Evolutionary conservation across 306 rosid genomes (phyloP).

Genomic region (Sophora flavescens): DNA sequence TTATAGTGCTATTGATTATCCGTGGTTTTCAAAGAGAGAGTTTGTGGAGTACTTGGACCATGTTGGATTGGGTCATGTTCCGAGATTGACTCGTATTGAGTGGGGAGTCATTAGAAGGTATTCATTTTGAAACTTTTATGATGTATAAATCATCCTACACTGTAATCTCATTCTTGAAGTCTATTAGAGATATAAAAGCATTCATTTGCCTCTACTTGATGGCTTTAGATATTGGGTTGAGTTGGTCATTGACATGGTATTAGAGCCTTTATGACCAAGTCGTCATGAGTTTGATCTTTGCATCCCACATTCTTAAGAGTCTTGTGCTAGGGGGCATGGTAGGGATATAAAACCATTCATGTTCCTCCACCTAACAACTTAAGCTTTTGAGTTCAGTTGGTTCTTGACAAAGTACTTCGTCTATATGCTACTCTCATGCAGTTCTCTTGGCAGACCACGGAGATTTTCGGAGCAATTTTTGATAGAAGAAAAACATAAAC

Average conservation of each 20-base stretch:
- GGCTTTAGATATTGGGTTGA: slow-evolving; percentile 32
- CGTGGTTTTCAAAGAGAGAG: slow-evolving; percentile 96
- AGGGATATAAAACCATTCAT: slow-evolving; percentile 6
- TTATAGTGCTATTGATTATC: slow-evolving; percentile 95
- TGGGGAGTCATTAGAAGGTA: slow-evolving; percentile 98
- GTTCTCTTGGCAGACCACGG: slow-evolving; percentile 95
- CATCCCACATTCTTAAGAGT: slow-evolving; percentile 13
- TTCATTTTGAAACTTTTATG: slow-evolving; percentile 45
- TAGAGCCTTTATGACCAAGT: slow-evolving; percentile 25
- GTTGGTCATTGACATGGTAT: slow-evolving; percentile 34
- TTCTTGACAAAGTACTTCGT: slow-evolving; percentile 34
- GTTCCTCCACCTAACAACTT: not conserved
- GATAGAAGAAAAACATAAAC: slow-evolving; percentile 86
- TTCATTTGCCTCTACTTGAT: slow-evolving; percentile 34
- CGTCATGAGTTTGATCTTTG: slow-evolving; percentile 32
- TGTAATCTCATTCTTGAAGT: slow-evolving; percentile 36
- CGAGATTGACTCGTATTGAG: slow-evolving; percentile 93
- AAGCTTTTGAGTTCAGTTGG: slow-evolving; percentile 38
- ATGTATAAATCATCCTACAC: slow-evolving; percentile 31
- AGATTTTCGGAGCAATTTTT: slow-evolving; percentile 88
- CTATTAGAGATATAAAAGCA: slow-evolving; percentile 29
- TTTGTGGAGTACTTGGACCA: slow-evolving; percentile 91
- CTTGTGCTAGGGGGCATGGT: slow-evolving; percentile 8
- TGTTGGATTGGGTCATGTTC: slow-evolving; percentile 94
- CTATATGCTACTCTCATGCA: slow-evolving; percentile 57